These are phyloP conservation scores for Diaporthe vaccinii DNA, from an alignment of 2,329 filamentous ascomycete species.

Conservation along the genomic window DNA sequence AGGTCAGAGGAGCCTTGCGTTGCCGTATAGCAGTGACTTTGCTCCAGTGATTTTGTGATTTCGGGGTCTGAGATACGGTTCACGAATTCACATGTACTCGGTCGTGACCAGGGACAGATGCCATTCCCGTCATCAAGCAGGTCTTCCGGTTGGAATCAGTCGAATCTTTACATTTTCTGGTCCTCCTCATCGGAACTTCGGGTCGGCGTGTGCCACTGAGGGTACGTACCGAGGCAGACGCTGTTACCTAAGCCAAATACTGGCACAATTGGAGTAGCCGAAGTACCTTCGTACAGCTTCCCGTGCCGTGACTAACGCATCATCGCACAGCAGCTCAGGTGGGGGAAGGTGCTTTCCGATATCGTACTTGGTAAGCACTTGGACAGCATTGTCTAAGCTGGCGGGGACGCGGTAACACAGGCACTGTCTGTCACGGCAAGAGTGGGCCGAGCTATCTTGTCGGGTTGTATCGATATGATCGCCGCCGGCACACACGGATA, in stretches of 20 bases:
- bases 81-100: background rate
- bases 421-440: background rate
- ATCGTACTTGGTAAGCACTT: background rate
- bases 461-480: background rate
- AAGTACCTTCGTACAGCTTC: background rate
- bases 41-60: background rate
- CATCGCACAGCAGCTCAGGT: background rate
- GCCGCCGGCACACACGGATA: conserved; percentile 1
- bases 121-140: too few species aligned
- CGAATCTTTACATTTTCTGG: background rate
- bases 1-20: background rate
- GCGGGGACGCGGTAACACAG: background rate
- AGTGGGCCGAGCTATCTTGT: conserved; percentile 3
- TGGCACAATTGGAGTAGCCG: background rate
- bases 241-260: conserved; percentile 8
- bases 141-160: background rate
- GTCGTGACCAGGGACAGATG: background rate
- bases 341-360: conserved; percentile 1
- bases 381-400: background rate
- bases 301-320: background rate
- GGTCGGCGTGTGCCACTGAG: background rate
- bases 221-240: background rate
- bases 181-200: conserved; percentile 1
- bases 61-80: background rate
- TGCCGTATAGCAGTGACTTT: too few species aligned